These are phyloP conservation scores for Emergomyces pasteurianus DNA, from an alignment of 2,329 filamentous ascomycete genomes.

Conservation along the genomic window DNA sequence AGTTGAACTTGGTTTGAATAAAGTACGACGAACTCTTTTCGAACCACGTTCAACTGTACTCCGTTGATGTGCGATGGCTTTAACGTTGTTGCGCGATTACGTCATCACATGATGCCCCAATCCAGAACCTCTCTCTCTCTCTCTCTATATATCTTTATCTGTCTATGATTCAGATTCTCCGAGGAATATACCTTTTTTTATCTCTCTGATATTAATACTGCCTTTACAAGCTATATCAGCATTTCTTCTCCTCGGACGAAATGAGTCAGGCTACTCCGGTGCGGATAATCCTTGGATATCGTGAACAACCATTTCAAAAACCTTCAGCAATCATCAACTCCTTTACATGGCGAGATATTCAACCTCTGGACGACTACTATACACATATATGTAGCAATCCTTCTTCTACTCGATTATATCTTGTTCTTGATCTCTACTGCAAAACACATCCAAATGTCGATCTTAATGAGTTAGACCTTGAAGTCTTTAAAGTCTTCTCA, in stretches of 20 bases:
- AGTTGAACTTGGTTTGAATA: too few relatives aligned
- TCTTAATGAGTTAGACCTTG: conserved; percentile 14
- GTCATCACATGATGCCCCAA: not conserved
- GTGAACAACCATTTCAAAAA: conserved; percentile 9
- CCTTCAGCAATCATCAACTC: conserved; percentile 9
- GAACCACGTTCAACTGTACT: too few relatives aligned
- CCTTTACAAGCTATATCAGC: conserved; percentile 9
- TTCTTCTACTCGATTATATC: conserved; percentile 18
- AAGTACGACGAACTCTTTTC: too few relatives aligned
- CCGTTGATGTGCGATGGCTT: not conserved
- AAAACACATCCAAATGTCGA: conserved; percentile 17
- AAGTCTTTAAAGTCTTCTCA: conserved; percentile 19
- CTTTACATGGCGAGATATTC: conserved; percentile 10
- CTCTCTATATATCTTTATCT: not conserved
- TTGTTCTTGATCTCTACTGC: conserved; percentile 19
- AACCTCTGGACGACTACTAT: conserved; percentile 15
- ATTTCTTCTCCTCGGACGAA: conserved; percentile 8
- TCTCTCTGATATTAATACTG: conserved; percentile 10
- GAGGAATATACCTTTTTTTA: conserved; percentile 7
- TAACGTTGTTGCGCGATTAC: not conserved
- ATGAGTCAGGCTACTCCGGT: conserved; percentile 9
- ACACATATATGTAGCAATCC: conserved; percentile 16
- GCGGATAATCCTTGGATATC: conserved; percentile 9
- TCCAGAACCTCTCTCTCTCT: not conserved
- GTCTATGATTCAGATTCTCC: conserved; percentile 7